Percentiles rank a stretch among this genome's conserved stretches.
These are phyloP conservation scores for Kwoniella sp. DNA, from an alignment of 768 basidiomycete genomes.

Conservation along the genomic window DNA sequence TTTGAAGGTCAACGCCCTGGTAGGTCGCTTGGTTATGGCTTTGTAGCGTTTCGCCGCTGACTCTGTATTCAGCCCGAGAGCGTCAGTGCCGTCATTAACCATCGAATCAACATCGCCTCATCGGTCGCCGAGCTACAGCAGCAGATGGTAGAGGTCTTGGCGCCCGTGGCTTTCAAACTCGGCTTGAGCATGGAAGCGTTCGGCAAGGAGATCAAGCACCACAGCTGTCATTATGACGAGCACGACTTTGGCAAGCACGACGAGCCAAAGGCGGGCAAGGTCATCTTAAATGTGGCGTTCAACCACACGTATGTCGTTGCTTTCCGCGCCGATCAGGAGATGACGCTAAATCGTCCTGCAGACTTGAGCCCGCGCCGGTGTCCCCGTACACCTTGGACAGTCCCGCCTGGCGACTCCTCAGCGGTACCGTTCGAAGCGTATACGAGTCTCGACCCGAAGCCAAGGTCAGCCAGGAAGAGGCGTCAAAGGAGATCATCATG, in stretches of 20 bases:
- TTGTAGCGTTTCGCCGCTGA: neutral
- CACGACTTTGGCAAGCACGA: slow-evolving; percentile 7
- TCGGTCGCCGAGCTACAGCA: slow-evolving; percentile 35
- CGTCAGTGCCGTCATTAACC: slow-evolving; percentile 43
- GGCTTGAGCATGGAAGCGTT: slow-evolving; percentile 40
- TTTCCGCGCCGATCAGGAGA: neutral
- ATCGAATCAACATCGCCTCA: slow-evolving; percentile 44
- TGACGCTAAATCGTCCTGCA: no score
- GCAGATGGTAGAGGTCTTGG: slow-evolving; percentile 23
- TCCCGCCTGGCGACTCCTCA: slow-evolving; percentile 37
- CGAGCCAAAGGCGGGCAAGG: slow-evolving; percentile 31
- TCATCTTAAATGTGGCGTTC: slow-evolving; percentile 32
- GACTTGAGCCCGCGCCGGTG: slow-evolving; percentile 41
- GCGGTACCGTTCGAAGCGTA: slow-evolving; percentile 33
- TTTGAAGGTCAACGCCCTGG: slow-evolving; percentile 38
- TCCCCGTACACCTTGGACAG: slow-evolving; percentile 31
- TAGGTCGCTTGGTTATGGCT: slow-evolving; percentile 5
- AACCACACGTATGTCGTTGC: slow-evolving; percentile 25
- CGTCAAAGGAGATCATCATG: slow-evolving; percentile 25
- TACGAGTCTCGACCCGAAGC: slow-evolving; percentile 24
- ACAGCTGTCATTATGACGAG: slow-evolving; percentile 13
- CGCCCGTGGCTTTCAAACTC: slow-evolving; percentile 29
- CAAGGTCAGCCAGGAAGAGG: slow-evolving; percentile 14
- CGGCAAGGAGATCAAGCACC: slow-evolving; percentile 21
- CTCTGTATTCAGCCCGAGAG: slow-evolving; percentile 32